Conservation (phyloP, 768 basidiomycete genomes). For the Pulveroboletus sp. region DNA sequence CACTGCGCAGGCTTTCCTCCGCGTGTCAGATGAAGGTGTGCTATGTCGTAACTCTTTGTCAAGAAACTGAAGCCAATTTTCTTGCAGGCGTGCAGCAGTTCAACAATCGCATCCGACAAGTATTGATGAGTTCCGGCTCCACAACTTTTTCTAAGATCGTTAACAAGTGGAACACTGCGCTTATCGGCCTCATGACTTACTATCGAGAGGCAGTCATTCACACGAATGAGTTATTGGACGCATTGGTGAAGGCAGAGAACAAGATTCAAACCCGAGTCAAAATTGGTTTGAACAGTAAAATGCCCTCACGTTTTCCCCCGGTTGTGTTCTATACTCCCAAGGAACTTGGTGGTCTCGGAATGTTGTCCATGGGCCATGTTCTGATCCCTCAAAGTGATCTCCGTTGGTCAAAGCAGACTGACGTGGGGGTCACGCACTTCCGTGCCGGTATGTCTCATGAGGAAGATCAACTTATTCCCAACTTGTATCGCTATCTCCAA, state of each 20-base stretch:
- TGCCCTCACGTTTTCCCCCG: conserved; percentile 98
- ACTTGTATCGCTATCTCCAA: conserved; percentile 93
- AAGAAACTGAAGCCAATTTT: conserved; percentile 1
- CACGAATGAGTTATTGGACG: conserved; percentile 92
- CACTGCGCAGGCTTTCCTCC: conserved; percentile 95
- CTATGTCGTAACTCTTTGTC: neutral
- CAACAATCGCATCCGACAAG: conserved; percentile 95
- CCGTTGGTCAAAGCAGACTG: conserved; percentile 97
- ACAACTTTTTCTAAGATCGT: conserved; percentile 99
- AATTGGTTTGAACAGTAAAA: conserved; percentile 98
- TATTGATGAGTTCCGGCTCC: conserved; percentile 97
- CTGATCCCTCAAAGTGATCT: conserved; percentile 97
- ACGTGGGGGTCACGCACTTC: conserved; percentile 97
- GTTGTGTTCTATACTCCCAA: conserved; percentile 96
- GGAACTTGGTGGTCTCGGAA: conserved; percentile 96
- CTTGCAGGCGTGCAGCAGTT: conserved; percentile 82
- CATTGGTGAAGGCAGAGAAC: conserved; percentile 97
- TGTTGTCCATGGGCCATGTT: conserved; percentile 99
- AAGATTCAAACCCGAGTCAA: conserved; percentile 99
- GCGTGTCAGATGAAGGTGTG: conserved; percentile 90
- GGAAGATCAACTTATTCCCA: conserved; percentile 93
- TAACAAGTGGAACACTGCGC: conserved; percentile 95
- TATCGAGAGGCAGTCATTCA: conserved; percentile 97
- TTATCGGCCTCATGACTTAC: conserved; percentile 96
- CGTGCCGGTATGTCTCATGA: conserved; percentile 98